Base-by-base conservation (phyloP, 495 filamentous ascomycete genomes). In the Cercophora newfieldiana region DNA sequence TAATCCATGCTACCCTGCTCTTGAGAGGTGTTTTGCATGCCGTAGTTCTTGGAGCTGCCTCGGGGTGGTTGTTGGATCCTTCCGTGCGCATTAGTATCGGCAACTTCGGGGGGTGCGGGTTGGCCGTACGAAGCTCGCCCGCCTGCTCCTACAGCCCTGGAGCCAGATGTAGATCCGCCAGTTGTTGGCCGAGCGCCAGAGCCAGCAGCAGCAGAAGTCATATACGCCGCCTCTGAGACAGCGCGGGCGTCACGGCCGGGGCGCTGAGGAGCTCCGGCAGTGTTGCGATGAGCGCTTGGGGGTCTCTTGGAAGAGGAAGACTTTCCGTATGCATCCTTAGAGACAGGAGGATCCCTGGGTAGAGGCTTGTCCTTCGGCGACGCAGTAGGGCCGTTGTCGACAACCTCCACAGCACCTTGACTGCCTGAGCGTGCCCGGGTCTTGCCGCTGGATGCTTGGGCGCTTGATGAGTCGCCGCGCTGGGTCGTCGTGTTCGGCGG, bases 41-140 rank as follows among this genome's bases (percentile, higher is more conserved):
- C 85, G 71, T 96, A 96, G 64, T 87, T 86, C 74, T 89, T 92
- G 18, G 82, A 79, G 65, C 80, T 83, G 68, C 85, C 89, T 44
- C 78, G 77, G 19, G 93, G 93, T 72, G 95, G 95, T 75, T 96
- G 94, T 63, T 93, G 88, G 65, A 99, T 90, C 68, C 90, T 90
- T 66, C 92, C 95, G 78, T 97, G 90, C 37, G 88, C 94, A 81
- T 96, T 97, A 47, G 93, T 94, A 74, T 90, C 88, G 61, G 92
- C 93, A 68, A 97, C 87, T 66, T 91, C 89, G 30, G 95, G 93
- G 61, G 91, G 91, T 70, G 90, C 87, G 53, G 95, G 94, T 78
- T 92, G 91, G 68, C 91, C 90, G 74, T 99, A 97, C 58, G 92
- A 96, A 58, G 91, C 90, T 66, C 93, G 85, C 30, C 92, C 91